phyloP scores from a whole-genome alignment of 2,329 filamentous ascomycete genomes.

The Rosellinia necatrix region DNA sequence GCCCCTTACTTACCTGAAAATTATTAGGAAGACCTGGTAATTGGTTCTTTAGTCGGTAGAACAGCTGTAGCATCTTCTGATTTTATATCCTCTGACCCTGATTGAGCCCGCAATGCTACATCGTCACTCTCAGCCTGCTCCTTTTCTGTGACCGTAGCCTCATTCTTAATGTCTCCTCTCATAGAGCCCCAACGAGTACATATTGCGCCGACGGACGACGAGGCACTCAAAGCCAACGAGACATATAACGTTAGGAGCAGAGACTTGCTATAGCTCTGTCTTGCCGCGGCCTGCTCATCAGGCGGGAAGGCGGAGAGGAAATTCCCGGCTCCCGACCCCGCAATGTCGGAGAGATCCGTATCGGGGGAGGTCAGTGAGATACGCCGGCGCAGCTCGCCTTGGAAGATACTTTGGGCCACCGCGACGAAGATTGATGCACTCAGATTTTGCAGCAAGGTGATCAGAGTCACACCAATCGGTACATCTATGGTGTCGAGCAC shows the following conservation, averaged over 20 bases:
- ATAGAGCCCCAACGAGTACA: not conserved
- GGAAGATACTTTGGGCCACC: constrained; percentile 26
- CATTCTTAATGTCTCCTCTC: too few relatives aligned
- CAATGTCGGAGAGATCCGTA: not conserved
- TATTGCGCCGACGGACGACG: not conserved
- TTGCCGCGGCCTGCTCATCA: not conserved
- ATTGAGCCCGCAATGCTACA: too few relatives aligned
- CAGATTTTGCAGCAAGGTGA: constrained; percentile 27
- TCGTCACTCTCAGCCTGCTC: too few relatives aligned
- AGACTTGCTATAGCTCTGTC: not conserved
- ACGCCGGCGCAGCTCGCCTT: constrained; percentile 18
- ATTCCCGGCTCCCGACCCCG: not conserved
- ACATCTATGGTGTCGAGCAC: constrained; percentile 24
- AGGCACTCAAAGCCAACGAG: not conserved
- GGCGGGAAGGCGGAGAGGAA: not conserved
- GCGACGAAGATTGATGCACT: constrained; percentile 30
- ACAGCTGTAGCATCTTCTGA: too few relatives aligned
- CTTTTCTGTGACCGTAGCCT: too few relatives aligned
- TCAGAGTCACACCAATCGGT: constrained; percentile 26
- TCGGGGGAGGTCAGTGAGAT: not conserved
- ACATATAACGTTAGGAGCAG: not conserved
- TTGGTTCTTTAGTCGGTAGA: too few relatives aligned
- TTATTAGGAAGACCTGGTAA: too few relatives aligned
- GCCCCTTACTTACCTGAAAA: too few relatives aligned
- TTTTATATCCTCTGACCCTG: too few relatives aligned